phyloP scores from a whole-genome alignment of 495 filamentous ascomycete genomes.

The Penicillium bovifimosum region DNA sequence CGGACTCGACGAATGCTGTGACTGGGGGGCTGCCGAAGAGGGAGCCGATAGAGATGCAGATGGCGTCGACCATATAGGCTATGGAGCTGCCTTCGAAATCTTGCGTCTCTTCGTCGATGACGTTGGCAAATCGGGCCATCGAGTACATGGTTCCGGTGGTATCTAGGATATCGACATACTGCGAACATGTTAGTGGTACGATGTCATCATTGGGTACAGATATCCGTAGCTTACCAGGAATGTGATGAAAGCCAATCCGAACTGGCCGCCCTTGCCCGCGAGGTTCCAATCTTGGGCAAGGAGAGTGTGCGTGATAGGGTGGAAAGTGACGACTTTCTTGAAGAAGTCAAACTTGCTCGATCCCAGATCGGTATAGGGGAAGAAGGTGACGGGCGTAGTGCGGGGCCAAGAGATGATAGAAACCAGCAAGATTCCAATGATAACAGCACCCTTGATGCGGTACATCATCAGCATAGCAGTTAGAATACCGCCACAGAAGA shows the following conservation, averaged over 20 bases:
- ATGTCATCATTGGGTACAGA: background rate
- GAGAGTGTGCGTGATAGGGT: conserved; percentile 61
- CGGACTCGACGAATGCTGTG: conserved; percentile 78
- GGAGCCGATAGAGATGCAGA: conserved; percentile 71
- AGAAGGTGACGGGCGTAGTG: conserved; percentile 65
- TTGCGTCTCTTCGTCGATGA: conserved; percentile 65
- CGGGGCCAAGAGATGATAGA: conserved; percentile 83
- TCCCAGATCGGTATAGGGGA: conserved; percentile 63
- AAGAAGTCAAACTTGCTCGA: conserved; percentile 72
- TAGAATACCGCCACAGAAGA: conserved; percentile 74
- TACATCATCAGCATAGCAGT: conserved; percentile 76
- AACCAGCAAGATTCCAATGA: conserved; percentile 71
- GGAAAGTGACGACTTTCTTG: conserved; percentile 75
- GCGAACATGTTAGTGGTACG: conserved; percentile 10
- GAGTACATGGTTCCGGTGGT: conserved; percentile 74
- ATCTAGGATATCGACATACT: conserved; percentile 81
- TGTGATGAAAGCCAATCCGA: conserved; percentile 72
- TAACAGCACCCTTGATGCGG: conserved; percentile 75
- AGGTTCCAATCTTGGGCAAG: conserved; percentile 66
- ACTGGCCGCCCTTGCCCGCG: conserved; percentile 56
- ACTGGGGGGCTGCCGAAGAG: conserved; percentile 70
- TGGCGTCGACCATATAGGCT: conserved; percentile 73
- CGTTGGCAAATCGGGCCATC: conserved; percentile 72
- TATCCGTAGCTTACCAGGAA: conserved; percentile 42
- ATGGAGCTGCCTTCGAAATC: conserved; percentile 76